phyloP scores from a whole-genome alignment of 148 eudicot genomes.

The Rhododendron ferrugineum region DNA sequence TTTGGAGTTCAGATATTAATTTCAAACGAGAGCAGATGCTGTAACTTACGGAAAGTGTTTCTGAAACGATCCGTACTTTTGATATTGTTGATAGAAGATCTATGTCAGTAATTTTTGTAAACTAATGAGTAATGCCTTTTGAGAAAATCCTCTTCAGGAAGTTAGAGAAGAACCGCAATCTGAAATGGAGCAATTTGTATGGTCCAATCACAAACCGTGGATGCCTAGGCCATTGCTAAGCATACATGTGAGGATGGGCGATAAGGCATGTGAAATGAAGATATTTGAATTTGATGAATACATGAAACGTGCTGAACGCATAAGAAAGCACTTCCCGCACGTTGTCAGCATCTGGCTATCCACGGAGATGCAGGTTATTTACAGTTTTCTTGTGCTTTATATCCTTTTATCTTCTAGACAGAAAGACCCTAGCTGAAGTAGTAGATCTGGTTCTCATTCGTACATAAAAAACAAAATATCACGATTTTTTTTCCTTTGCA shows the following conservation, averaged over 20 bases:
- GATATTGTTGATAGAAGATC: not conserved
- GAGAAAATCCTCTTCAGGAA: constrained; percentile 28
- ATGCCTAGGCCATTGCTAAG: constrained; percentile 80
- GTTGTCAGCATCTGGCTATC: constrained; percentile 79
- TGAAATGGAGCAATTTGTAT: constrained; percentile 70
- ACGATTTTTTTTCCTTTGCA: not conserved
- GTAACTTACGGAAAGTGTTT: not conserved
- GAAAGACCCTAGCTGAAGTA: not conserved
- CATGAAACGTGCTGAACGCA: constrained; percentile 63
- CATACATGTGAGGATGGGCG: constrained; percentile 97
- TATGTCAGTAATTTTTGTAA: not conserved
- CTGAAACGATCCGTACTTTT: not conserved
- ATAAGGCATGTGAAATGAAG: constrained; percentile 92
- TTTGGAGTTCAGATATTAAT: not conserved
- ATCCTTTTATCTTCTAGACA: not conserved
- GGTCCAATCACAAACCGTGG: constrained; percentile 88
- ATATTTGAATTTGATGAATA: constrained; percentile 80
- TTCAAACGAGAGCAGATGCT: not conserved
- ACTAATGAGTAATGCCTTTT: not conserved
- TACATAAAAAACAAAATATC: not conserved
- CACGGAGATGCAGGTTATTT: constrained; percentile 81
- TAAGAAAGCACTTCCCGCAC: constrained; percentile 63
- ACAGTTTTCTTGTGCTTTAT: not conserved
- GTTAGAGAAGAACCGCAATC: constrained; percentile 11
- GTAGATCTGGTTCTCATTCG: not conserved